phyloP scores from a whole-genome alignment of 2,329 filamentous ascomycete genomes.

The Pseudogymnoascus sp. region DNA sequence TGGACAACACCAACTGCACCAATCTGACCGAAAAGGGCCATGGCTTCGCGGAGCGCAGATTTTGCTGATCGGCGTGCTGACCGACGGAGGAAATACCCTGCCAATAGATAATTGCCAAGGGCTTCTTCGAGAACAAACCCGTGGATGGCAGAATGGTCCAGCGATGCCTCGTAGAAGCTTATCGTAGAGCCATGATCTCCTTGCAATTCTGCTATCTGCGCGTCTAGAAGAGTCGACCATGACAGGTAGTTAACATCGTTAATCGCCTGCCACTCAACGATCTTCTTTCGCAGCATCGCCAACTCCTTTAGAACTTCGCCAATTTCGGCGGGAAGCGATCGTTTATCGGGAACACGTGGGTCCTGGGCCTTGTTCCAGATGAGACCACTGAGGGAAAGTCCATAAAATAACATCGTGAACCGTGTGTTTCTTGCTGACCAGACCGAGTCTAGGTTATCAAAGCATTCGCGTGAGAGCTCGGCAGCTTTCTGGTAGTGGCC shows the following conservation, averaged over 20 bases:
- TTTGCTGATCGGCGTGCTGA: conserved; percentile 61
- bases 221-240: conserved; percentile 62
- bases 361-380: conserved; percentile 31
- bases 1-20: conserved; percentile 63
- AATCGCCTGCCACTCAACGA: conserved; percentile 56
- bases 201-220: conserved; percentile 58
- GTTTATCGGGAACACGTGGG: conserved; percentile 15
- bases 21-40: conserved; percentile 60
- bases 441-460: conserved; percentile 41
- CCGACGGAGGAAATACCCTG: conserved; percentile 59
- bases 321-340: conserved; percentile 34
- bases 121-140: conserved; percentile 64
- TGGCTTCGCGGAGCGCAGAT: conserved; percentile 58
- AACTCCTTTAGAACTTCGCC: conserved; percentile 46
- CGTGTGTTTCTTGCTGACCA: conserved; percentile 55
- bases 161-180: conserved; percentile 57
- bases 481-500: conserved; percentile 54
- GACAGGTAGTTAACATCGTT: conserved; percentile 64
- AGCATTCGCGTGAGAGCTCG: conserved; percentile 45
- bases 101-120: conserved; percentile 65
- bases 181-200: conserved; percentile 51
- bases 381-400: conserved; percentile 46
- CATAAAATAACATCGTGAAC: conserved; percentile 52
- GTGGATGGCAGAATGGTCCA: conserved; percentile 65
- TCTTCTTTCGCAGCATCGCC: conserved; percentile 47